Base-by-base conservation (phyloP, 2,329 filamentous ascomycete species). In the Alternaria novae-zelandiae region DNA sequence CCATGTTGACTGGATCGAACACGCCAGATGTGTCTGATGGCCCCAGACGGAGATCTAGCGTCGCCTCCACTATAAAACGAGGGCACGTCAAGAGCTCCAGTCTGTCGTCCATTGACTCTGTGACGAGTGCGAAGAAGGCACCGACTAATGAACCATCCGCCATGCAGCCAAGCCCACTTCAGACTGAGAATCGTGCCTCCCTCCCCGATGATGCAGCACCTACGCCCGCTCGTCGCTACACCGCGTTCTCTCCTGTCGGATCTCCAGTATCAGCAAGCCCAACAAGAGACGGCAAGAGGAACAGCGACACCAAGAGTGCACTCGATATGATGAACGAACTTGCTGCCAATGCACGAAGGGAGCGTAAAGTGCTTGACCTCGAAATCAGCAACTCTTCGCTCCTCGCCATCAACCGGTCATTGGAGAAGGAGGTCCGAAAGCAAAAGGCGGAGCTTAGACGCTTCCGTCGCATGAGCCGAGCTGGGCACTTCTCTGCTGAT, bases 301-400 rank as follows among this genome's bases (percentile, higher is more conserved):
- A 84, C 51, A 83, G 77, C 28, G 82, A 81, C 70, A 79, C 73
- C 65, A 76, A 74, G 78, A 84, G 66, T 74, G 72, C 83, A 1
- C 75, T 87, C 15, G 88, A 90, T 59, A 85, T 88, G 8, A 83
- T 91, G 65, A 91, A 88, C 65, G 94, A 96, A 64, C 85, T 93
- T 7, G 93, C 96, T 11, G 88, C 91, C n/a, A 96, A 93, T 76
- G 96, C 96, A 13, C 88, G 96, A 28, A 88, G 93, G 36, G 96
- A 98, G 80, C 89, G 96, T 65, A 99, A 98, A 82, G 94, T 99
- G 1, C 88, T 98, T 70, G 96, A 99, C 78, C 84, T 99, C 6
- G 93, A 99, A 78, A 99, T 99, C 67, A 97, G 92, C 59, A 99
- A 99, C 75, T 96, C 93, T 1, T 97, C 94, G 2, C 86, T 99